These are phyloP conservation scores for Agrocybe pediades DNA, from an alignment of 768 basidiomycete species.

Conservation along the genomic window DNA sequence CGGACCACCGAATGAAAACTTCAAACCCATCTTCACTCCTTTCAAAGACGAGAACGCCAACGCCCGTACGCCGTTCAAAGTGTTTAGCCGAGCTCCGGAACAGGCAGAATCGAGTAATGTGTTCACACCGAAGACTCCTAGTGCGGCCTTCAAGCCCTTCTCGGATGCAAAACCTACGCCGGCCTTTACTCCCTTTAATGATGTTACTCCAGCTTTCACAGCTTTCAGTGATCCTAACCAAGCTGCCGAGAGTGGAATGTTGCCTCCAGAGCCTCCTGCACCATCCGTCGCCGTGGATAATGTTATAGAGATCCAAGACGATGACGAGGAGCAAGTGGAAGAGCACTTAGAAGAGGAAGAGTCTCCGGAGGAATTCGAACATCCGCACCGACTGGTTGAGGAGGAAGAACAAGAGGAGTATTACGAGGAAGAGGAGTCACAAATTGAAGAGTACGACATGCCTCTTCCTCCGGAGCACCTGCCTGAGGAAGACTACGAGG, in stretches of 20 bases:
- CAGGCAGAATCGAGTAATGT: conserved; percentile 37
- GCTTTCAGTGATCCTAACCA: conserved; percentile 30
- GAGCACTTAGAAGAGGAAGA: conserved; percentile 29
- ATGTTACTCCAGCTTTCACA: conserved; percentile 26
- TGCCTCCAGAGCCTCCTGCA: conserved; percentile 14
- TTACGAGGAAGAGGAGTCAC: conserved; percentile 30
- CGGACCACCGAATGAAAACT: conserved; percentile 19
- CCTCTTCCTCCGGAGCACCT: conserved; percentile 28
- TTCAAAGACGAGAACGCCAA: conserved; percentile 45
- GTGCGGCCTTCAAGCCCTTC: conserved; percentile 42
- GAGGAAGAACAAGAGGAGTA: conserved; percentile 30
- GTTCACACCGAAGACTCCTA: conserved; percentile 49
- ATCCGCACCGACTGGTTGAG: conserved; percentile 27
- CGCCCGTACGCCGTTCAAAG: conserved; percentile 56
- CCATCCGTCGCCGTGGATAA: conserved; percentile 20
- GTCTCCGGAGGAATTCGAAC: conserved; percentile 21
- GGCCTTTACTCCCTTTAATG: conserved; percentile 40
- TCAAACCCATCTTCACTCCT: conserved; percentile 39
- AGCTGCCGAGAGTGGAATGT: conserved; percentile 19
- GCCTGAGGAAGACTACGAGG: conserved; percentile 37
- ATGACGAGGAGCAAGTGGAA: conserved; percentile 31
- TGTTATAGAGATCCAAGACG: conserved; percentile 31
- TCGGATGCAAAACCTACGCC: conserved; percentile 34
- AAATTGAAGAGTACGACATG: conserved; percentile 32
- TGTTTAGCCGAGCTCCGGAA: conserved; percentile 75